Evolutionary conservation across 495 filamentous ascomycete genomes (phyloP), one percentile per base, ranked within the genome.

Genomic region (Astrothelium subdiscretum): DNA sequence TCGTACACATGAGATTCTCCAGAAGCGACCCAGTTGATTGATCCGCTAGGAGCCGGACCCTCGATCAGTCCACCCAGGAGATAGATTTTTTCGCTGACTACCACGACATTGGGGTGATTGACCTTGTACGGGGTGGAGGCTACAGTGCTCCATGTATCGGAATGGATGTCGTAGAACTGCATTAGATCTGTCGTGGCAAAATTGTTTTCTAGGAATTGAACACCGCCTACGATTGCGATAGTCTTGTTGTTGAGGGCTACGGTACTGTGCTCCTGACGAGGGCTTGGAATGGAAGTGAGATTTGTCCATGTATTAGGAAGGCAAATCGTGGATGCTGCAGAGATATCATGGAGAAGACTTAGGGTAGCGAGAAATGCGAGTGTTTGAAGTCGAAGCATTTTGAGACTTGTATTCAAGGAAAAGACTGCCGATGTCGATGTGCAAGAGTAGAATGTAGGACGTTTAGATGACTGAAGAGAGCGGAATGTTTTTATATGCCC

Each of bases 101-200:
- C 69, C 27, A 68, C 75, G 22, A 58, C 67, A 59, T 78, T 76
- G 60, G 65, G 57, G 31, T 78, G 73, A 57, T 74, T 74, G 32
- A 76, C 58, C 0, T 65, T 42, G 3, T 59, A 59, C 0, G 76
- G 76, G 1, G 72, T 57, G 1, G 71, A 67, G 0, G 71, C 57
- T 0, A 65, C 63, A n/a, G 40, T 58, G 13, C 32, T 66, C 76
- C 75, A 78, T 2, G 44, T 70, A 20, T 71, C 61, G 1, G 31
- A 24, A 3, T 63, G 8, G 32, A 72, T 68, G 59, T 58, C 60
- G 65, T 75, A 75, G 65, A 70, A 44, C 35, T 66, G 43, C 3
- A 75, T 60, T 3, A 71, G 2, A 65, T 62, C 58, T 60, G 63
- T 69, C 13, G 59, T 62, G 27, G 35, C 15, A 62, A 27, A 32